Evolutionary conservation across 192 early-diverging fungal species (phyloP), one percentile per base, ranked within the genome.

Genomic region (Helicostylum pulchrum): DNA sequence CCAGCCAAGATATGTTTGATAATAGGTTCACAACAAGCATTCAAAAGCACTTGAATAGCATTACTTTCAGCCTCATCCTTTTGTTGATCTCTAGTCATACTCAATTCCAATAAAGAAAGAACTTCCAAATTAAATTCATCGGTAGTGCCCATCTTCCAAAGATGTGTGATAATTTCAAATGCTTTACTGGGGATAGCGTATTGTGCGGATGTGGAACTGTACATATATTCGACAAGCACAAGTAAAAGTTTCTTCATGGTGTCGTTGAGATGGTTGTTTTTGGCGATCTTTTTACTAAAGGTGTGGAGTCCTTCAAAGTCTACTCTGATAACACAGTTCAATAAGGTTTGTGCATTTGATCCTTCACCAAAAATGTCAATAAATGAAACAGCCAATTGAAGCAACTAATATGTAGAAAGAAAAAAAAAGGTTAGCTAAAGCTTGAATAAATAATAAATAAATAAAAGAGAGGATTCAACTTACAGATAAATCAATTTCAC

Each of bases 361-460:
- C 62, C 62, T 36, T 64, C 30, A 34, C 62, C 62, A 42, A 64
- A 64, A 17, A 64, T 45, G 44, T 64, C 62, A 10, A 64, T 53
- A n/a, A 42, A 64, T 36, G 39, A 50, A 31, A 53, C 51, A 31
- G 62, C 14, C 12, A 64, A 36, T 31, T 53, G 23, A 30, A 64
- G 7, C 12, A 53, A n/a, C 62, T 64, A 44, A n/a, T n/a, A n/a
- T n/a, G n/a, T n/a, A n/a, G n/a, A n/a, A n/a, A n/a, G n/a, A 6
- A 10, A 7, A 19, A 12, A 42, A 12, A 43, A 17, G 10, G 2
- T 9, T 5, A 50, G 20, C 15, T 39, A 39, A 39, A 39, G 48
- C 26, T 20, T 15, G 19, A 44, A 44, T 44, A 58, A 23, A 15
- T 3, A 56, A 7, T 4, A 36, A 17, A 36, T 3, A 39, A 39